Conservation (phyloP, 306 rosid genomes). For the Gillenia trifoliata region DNA sequence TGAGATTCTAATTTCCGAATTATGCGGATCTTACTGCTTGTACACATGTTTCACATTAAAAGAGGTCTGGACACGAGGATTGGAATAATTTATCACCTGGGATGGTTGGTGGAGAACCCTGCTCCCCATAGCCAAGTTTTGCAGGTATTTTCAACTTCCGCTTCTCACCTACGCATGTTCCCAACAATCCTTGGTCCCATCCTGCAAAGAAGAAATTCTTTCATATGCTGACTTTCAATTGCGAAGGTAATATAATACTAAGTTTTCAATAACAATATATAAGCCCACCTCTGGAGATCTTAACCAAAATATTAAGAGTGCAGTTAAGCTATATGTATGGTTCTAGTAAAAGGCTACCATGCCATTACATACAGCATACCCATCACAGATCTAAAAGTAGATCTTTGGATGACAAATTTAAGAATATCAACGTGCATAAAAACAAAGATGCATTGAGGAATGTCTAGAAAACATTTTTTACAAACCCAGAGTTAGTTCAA, state of each 20-base stretch:
- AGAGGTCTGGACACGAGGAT: not conserved
- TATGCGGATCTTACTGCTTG: not conserved
- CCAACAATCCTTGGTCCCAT: conserved; percentile 97
- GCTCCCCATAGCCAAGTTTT: conserved; percentile 86
- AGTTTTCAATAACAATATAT: not conserved
- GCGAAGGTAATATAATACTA: not conserved
- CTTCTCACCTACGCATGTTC: conserved; percentile 96
- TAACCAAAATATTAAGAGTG: not conserved
- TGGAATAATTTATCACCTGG: conserved; percentile 51
- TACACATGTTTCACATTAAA: conserved; percentile 8
- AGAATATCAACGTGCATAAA: too few species aligned
- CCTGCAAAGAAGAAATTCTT: conserved; percentile 42
- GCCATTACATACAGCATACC: not conserved
- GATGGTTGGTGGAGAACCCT: conserved; percentile 90
- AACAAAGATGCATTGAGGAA: not conserved
- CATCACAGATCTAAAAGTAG: not conserved
- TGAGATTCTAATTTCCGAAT: not conserved
- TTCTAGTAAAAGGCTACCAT: not conserved
- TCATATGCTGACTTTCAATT: not conserved
- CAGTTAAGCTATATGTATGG: not conserved
- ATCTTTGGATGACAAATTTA: not conserved
- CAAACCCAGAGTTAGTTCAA: not conserved
- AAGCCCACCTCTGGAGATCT: not conserved
- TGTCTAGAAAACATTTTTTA: not conserved
- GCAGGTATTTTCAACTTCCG: conserved; percentile 92